Percentiles rank a stretch among this genome's conserved stretches.
Conservation (phyloP, 202 grass and related monocot genomes). For the Carex sylvatica region DNA sequence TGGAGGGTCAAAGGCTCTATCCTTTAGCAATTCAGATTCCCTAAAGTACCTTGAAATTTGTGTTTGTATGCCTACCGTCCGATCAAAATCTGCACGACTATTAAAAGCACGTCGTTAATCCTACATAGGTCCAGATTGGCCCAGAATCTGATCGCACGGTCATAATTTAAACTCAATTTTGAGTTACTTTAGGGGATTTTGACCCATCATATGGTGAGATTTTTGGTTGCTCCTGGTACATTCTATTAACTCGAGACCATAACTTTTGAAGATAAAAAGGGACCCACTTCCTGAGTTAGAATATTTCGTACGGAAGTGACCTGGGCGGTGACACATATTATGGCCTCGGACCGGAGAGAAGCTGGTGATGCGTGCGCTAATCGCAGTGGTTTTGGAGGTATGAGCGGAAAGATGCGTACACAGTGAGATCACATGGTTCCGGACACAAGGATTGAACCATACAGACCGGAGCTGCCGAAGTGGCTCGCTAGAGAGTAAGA, state of each 20-base stretch:
- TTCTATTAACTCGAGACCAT: neutral
- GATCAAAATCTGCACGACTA: too few relatives aligned
- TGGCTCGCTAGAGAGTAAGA: neutral
- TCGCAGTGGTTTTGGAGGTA: neutral
- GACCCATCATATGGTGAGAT: neutral
- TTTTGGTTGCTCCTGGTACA: constrained; percentile 3
- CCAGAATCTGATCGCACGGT: too few relatives aligned
- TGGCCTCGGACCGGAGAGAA: neutral
- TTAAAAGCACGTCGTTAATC: too few relatives aligned
- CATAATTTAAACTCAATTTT: too few relatives aligned
- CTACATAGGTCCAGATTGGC: too few relatives aligned
- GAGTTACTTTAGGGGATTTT: too few relatives aligned
- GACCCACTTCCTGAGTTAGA: neutral
- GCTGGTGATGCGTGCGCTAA: neutral
- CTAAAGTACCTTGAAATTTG: too few relatives aligned
- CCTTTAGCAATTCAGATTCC: too few relatives aligned
- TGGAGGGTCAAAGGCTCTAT: neutral
- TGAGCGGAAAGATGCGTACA: neutral
- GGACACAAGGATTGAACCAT: constrained; percentile 14
- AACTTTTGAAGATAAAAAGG: neutral
- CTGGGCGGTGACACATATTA: neutral
- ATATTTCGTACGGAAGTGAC: neutral
- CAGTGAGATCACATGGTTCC: constrained; percentile 24
- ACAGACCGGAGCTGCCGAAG: neutral
- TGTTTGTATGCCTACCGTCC: too few relatives aligned